phyloP scores from a whole-genome alignment of 1,284 basidiomycete species.

The Naganishia cerealis region DNA sequence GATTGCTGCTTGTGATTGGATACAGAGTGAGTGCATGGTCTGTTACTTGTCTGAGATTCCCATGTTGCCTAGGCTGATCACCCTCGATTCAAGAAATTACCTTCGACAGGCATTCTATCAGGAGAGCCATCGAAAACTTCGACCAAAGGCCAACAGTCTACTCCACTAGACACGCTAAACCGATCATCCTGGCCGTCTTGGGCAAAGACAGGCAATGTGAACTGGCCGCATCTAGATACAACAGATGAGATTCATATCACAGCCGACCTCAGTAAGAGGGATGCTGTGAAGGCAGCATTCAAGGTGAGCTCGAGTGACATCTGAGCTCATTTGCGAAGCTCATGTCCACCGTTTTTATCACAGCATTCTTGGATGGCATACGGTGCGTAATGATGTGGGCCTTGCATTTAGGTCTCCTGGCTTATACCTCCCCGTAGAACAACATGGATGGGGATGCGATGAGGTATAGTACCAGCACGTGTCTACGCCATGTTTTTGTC shows the following conservation, averaged over 20 bases:
- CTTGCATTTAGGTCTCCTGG: neutral
- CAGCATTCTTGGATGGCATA: conserved; percentile 79
- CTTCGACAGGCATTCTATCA: neutral
- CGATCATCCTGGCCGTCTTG: conserved; percentile 5
- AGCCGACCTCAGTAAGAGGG: conserved; percentile 65
- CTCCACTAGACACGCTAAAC: neutral
- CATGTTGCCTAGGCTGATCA: neutral
- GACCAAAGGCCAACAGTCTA: neutral
- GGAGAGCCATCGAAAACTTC: neutral
- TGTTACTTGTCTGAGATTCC: neutral
- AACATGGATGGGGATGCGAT: conserved; percentile 82
- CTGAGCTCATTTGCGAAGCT: neutral
- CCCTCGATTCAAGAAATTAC: neutral
- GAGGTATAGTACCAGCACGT: conserved; percentile 54
- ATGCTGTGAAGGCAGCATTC: conserved; percentile 74
- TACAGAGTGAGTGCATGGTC: conserved; percentile 1
- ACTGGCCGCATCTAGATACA: conserved; percentile 21
- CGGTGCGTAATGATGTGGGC: conserved; percentile 56
- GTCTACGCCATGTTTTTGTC: neutral
- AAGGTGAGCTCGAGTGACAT: conserved; percentile 58
- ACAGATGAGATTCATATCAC: conserved; percentile 35
- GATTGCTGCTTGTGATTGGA: neutral
- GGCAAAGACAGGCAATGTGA: conserved; percentile 13
- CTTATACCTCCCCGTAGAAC: conserved; percentile 55
- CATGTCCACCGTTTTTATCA: neutral